phyloP scores from a whole-genome alignment of 495 filamentous ascomycete genomes.

The Penicillium simplicissimum region DNA sequence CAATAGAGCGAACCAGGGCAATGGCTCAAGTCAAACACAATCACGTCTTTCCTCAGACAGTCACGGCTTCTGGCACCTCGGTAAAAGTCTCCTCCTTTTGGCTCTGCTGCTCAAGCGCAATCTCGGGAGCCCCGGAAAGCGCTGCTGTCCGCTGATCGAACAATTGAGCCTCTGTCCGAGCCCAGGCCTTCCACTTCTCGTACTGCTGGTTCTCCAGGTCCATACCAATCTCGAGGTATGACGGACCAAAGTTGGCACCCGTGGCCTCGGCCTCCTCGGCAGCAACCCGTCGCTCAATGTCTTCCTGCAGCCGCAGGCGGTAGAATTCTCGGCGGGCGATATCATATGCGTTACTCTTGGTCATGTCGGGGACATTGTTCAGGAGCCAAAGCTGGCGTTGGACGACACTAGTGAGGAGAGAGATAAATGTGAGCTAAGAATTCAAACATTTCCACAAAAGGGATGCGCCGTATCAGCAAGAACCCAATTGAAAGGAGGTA shows the following conservation, averaged over 20 bases:
- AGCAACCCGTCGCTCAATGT: slow-evolving; percentile 80
- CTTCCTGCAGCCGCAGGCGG: slow-evolving; percentile 72
- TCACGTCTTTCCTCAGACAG: background rate
- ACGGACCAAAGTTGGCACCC: slow-evolving; percentile 83
- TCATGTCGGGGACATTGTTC: slow-evolving; percentile 60
- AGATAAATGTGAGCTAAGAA: slow-evolving; percentile 21
- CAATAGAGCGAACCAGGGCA: slow-evolving; percentile 4
- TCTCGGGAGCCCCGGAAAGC: slow-evolving; percentile 37
- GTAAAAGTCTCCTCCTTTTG: slow-evolving; percentile 11
- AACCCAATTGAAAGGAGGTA: background rate
- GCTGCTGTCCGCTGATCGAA: slow-evolving; percentile 32
- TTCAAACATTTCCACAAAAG: background rate
- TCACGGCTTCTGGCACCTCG: slow-evolving; percentile 6
- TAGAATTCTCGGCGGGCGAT: slow-evolving; percentile 89
- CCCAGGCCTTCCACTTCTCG: slow-evolving; percentile 84
- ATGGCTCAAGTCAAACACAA: background rate
- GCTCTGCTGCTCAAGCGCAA: slow-evolving; percentile 21
- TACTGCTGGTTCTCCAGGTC: slow-evolving; percentile 74
- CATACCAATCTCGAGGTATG: slow-evolving; percentile 72
- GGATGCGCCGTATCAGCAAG: background rate
- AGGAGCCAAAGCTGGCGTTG: slow-evolving; percentile 88
- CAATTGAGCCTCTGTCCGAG: slow-evolving; percentile 51
- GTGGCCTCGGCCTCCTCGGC: slow-evolving; percentile 83
- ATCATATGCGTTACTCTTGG: slow-evolving; percentile 76
- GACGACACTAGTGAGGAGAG: slow-evolving; percentile 67